Percentiles rank a stretch among this genome's conserved stretches.
Conservation (phyloP, 768 basidiomycete species). For the Leccinum uliginosum region DNA sequence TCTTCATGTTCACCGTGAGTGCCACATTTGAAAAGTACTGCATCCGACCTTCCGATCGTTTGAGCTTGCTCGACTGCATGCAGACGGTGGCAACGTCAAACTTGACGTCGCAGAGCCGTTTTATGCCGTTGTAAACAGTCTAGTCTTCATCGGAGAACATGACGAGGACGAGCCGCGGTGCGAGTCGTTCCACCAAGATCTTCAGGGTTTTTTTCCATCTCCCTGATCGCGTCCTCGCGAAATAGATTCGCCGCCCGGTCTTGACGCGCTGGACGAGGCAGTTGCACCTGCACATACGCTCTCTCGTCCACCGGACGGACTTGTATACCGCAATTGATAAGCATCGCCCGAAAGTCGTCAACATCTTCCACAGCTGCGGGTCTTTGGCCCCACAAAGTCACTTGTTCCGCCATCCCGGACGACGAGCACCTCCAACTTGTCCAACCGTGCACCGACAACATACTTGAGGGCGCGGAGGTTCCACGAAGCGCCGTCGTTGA, state of each 20-base stretch:
- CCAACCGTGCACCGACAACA: conserved; percentile 48
- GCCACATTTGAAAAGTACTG: conserved; percentile 55
- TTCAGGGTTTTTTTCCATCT: not conserved
- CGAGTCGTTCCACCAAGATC: not conserved
- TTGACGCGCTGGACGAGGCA: conserved; percentile 50
- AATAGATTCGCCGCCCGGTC: conserved; percentile 41
- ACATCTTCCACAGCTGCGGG: conserved; percentile 42
- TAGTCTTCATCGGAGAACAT: conserved; percentile 46
- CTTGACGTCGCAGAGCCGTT: conserved; percentile 44
- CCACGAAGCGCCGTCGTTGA: conserved; percentile 46
- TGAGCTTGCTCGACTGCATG: conserved; percentile 64
- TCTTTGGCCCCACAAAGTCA: conserved; percentile 55
- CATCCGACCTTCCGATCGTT: conserved; percentile 41
- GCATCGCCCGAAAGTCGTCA: conserved; percentile 55
- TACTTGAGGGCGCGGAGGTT: conserved; percentile 55
- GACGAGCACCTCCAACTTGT: conserved; percentile 65
- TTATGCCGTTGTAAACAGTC: conserved; percentile 46
- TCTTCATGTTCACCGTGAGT: conserved; percentile 53
- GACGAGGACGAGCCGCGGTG: conserved; percentile 35
- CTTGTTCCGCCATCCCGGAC: conserved; percentile 51
- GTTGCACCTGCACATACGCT: conserved; percentile 31
- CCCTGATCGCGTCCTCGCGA: conserved; percentile 44
- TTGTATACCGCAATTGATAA: conserved; percentile 56
- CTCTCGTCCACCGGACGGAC: conserved; percentile 30
- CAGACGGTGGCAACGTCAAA: conserved; percentile 60